Conservation (phyloP, 768 basidiomycete genomes). For the Tylopilus rubrobrunneus region DNA sequence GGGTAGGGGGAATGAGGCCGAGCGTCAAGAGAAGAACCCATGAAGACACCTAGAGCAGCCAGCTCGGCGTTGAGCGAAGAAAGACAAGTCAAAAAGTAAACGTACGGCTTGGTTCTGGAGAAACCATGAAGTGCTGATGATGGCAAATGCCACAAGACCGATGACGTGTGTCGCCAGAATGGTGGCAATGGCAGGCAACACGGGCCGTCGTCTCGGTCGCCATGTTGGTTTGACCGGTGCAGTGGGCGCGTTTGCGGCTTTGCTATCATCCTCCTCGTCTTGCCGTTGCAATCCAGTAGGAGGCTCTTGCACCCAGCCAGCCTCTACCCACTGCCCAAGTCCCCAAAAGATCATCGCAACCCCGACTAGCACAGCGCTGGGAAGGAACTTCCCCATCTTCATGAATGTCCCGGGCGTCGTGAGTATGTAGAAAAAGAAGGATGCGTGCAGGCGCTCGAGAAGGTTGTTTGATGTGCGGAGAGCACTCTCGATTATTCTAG, state of each 20-base stretch:
- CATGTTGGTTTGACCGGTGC: not conserved
- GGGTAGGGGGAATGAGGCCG: constrained; percentile 30
- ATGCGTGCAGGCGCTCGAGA: constrained; percentile 93
- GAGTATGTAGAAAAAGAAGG: constrained; percentile 91
- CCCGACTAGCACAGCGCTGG: constrained; percentile 80
- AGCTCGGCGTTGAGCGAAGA: constrained; percentile 15
- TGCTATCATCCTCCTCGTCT: constrained; percentile 11
- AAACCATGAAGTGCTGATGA: constrained; percentile 45
- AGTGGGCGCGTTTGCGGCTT: not conserved
- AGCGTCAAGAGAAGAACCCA: constrained; percentile 28
- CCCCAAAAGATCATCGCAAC: constrained; percentile 85
- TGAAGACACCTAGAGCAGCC: constrained; percentile 27
- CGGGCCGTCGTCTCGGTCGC: constrained; percentile 44
- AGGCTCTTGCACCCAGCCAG: constrained; percentile 46
- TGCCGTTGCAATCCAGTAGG: not conserved
- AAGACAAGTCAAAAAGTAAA: not conserved
- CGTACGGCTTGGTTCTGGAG: constrained; percentile 40
- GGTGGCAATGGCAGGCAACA: constrained; percentile 49
- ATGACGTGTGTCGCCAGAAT: constrained; percentile 54
- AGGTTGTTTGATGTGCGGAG: constrained; percentile 91
- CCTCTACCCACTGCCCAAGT: constrained; percentile 65
- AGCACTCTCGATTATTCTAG: constrained; percentile 80
- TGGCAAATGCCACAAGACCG: constrained; percentile 49
- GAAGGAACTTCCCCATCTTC: constrained; percentile 88
- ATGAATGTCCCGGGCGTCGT: constrained; percentile 60